Evolutionary conservation across 345 rosid species (phyloP).

Genomic region (Populus euphratica): DNA sequence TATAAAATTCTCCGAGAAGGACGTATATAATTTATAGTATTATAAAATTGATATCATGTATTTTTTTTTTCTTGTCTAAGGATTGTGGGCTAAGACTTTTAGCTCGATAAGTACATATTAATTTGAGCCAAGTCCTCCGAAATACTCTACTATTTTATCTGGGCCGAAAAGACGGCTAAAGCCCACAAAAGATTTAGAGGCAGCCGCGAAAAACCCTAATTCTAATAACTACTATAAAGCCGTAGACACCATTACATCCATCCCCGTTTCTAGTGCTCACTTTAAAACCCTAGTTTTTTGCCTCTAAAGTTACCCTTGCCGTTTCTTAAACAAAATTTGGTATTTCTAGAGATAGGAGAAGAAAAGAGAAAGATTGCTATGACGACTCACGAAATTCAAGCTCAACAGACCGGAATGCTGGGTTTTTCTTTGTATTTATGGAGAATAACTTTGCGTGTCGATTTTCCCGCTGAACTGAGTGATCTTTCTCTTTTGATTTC

Average conservation of each 20-base stretch:
- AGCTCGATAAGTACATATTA: neutral
- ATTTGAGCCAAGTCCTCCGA: neutral
- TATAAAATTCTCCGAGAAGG: neutral
- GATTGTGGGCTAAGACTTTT: neutral
- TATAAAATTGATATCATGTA: neutral
- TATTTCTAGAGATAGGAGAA: neutral
- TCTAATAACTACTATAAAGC: rapidly evolving
- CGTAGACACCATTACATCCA: neutral
- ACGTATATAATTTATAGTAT: neutral
- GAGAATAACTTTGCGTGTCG: constrained; percentile 64
- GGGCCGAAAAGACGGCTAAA: neutral
- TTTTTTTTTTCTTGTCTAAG: neutral
- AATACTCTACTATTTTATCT: neutral
- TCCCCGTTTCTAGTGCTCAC: neutral
- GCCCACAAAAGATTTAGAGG: neutral
- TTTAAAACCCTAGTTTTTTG: neutral
- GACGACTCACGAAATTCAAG: constrained; percentile 85
- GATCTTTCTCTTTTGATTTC: constrained; percentile 17
- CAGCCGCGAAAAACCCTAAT: neutral
- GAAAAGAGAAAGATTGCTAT: constrained; percentile 37
- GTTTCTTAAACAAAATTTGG: neutral
- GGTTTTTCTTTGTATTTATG: constrained; percentile 27
- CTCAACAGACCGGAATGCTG: constrained; percentile 99
- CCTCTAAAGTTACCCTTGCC: neutral
- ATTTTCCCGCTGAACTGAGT: constrained; percentile 80